Conservation (phyloP, 495 filamentous ascomycete genomes). For the Hyaloscypha hepaticicola region DNA sequence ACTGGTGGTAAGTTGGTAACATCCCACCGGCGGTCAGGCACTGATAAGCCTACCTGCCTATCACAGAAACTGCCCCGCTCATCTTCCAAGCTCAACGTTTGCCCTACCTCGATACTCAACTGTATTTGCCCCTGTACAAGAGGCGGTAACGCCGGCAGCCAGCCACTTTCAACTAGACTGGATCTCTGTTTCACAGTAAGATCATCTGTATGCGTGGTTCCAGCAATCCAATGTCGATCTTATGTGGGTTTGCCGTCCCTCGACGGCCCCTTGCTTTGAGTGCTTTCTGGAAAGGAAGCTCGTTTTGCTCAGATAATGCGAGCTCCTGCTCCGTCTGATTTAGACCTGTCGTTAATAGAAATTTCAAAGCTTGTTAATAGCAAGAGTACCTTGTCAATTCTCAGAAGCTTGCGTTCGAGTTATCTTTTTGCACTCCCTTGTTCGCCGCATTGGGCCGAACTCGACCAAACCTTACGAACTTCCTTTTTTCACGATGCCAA, state of each 20-base stretch:
- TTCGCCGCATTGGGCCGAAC: background rate
- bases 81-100: too few species aligned
- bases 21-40: too few species aligned
- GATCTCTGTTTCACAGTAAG: constrained; percentile 1
- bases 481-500: background rate
- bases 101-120: too few species aligned
- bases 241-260: too few species aligned
- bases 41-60: background rate
- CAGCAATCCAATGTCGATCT: background rate
- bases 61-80: background rate
- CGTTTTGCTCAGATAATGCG: constrained; percentile 5
- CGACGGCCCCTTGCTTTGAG: background rate
- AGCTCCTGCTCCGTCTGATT: constrained; percentile 24
- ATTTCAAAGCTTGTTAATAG: background rate
- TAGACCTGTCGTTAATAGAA: constrained; percentile 2
- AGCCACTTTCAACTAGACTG: background rate
- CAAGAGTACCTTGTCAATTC: constrained; percentile 14
- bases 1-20: too few species aligned
- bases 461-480: background rate
- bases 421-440: background rate
- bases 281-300: constrained; percentile 25
- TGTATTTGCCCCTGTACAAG: too few species aligned
- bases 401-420: constrained; percentile 5
- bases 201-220: background rate
- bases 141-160: too few species aligned